A percentile compares a stretch with the other conserved stretches of the same genome.
Evolutionary conservation across 2,329 filamentous ascomycete genomes (phyloP).

Genomic region (Verticillium isaacii): DNA sequence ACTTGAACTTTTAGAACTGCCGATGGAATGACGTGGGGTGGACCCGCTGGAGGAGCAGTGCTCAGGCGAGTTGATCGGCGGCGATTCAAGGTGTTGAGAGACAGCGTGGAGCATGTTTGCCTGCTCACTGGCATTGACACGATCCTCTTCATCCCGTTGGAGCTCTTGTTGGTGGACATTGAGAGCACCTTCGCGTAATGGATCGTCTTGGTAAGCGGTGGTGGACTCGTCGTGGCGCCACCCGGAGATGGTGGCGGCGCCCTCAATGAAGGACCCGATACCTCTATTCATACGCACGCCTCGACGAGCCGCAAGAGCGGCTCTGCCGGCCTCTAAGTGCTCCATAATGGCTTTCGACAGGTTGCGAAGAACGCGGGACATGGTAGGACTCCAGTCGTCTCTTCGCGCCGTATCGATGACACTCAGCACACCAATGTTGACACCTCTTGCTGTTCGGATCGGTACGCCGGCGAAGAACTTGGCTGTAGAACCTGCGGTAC

Average conservation of each 20-base stretch:
- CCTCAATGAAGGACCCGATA: constrained; percentile 29
- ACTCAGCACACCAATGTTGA: constrained; percentile 38
- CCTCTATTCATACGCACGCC: constrained; percentile 32
- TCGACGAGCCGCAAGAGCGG: constrained; percentile 21
- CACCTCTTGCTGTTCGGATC: constrained; percentile 33
- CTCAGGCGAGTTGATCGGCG: neutral
- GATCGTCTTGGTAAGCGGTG: neutral
- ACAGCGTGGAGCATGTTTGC: neutral
- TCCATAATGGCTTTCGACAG: constrained; percentile 29
- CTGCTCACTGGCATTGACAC: neutral
- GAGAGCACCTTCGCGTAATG: neutral
- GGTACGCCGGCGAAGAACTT: constrained; percentile 38
- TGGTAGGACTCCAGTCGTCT: constrained; percentile 19
- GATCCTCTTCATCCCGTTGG: neutral
- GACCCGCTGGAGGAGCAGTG: constrained; percentile 2
- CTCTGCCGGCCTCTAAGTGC: constrained; percentile 28
- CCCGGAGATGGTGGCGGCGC: constrained; percentile 1
- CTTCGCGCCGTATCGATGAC: constrained; percentile 22
- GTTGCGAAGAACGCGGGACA: constrained; percentile 21
- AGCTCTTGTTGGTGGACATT: neutral
- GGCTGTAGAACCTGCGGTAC: constrained; percentile 16
- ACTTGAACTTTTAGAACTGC: neutral
- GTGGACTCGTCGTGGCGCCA: neutral
- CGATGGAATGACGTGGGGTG: constrained; percentile 1
- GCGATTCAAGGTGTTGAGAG: neutral